Evolutionary conservation across 805 yeast species (phyloP).

Genomic region (Wickerhamomyces chambardii): DNA sequence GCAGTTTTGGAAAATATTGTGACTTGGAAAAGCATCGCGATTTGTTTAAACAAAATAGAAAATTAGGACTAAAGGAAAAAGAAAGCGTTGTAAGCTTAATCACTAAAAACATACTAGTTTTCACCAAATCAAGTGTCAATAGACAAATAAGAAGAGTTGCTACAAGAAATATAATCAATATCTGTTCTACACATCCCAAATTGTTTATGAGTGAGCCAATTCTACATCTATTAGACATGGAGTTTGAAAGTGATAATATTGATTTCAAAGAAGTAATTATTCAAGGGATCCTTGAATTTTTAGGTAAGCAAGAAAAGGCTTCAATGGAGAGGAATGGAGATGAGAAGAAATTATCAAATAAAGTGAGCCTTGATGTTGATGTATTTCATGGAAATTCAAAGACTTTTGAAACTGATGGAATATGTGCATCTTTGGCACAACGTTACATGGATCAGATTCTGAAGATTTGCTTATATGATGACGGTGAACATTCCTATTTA

Average conservation of each 20-base stretch:
- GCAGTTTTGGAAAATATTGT: slow-evolving; percentile 66
- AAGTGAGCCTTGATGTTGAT: slow-evolving; percentile 26
- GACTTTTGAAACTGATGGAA: slow-evolving; percentile 50
- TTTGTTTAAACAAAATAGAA: slow-evolving; percentile 25
- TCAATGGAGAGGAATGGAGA: slow-evolving; percentile 31
- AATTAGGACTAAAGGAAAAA: slow-evolving; percentile 32
- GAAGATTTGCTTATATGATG: slow-evolving; percentile 35
- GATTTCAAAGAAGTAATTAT: slow-evolving; percentile 42
- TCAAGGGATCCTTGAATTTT: slow-evolving; percentile 48
- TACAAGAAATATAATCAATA: slow-evolving; percentile 43
- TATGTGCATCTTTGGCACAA: slow-evolving; percentile 66
- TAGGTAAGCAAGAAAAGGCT: slow-evolving; percentile 45
- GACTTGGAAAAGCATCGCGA: slow-evolving; percentile 39
- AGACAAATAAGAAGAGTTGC: slow-evolving; percentile 39
- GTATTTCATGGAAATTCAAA: slow-evolving; percentile 47
- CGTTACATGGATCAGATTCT: slow-evolving; percentile 45
- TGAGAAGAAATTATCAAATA: slow-evolving; percentile 23
- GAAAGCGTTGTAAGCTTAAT: slow-evolving; percentile 53
- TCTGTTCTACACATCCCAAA: slow-evolving; percentile 57
- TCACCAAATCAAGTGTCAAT: slow-evolving; percentile 30
- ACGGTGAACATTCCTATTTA: slow-evolving; percentile 34
- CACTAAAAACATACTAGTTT: slow-evolving; percentile 46
- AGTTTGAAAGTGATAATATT: slow-evolving; percentile 27
- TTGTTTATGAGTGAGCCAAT: slow-evolving; percentile 53
- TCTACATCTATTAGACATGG: slow-evolving; percentile 40